phyloP scores from a whole-genome alignment of 2,329 filamentous ascomycete species.

The Arthrobotrys conoides region DNA sequence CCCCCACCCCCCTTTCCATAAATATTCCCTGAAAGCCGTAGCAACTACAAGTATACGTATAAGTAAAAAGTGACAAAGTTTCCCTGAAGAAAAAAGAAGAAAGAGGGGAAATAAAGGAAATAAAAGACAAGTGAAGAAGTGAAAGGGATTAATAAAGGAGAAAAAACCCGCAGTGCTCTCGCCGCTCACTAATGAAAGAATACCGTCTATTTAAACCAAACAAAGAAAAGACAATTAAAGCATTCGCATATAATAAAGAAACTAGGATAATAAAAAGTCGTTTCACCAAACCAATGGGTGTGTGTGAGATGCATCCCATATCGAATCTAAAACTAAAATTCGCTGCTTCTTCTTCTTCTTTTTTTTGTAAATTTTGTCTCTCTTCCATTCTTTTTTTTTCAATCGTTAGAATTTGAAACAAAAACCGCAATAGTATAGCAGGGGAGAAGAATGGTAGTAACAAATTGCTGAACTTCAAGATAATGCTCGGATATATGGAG shows the following conservation, averaged over 20 bases:
- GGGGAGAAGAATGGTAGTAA: constrained; percentile 47
- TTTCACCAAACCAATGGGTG: constrained; percentile 33
- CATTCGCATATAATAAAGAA: constrained; percentile 28
- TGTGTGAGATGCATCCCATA: constrained; percentile 28
- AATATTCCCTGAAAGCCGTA: background rate
- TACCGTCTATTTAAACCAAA: constrained; percentile 55
- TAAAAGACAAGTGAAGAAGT: constrained; percentile 13
- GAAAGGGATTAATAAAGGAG: constrained; percentile 8
- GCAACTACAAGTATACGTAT: constrained; percentile 32
- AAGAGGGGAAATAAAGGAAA: background rate
- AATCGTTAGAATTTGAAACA: constrained; percentile 30
- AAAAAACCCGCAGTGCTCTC: constrained; percentile 54
- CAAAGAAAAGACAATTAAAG: constrained; percentile 26
- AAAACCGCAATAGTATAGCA: constrained; percentile 34
- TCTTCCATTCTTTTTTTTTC: constrained; percentile 25
- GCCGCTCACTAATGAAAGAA: constrained; percentile 61
- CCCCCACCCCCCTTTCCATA: background rate
- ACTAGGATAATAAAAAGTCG: constrained; percentile 12
- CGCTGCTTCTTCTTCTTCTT: constrained; percentile 52
- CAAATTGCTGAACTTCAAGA: constrained; percentile 28
- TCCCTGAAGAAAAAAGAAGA: background rate
- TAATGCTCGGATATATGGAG: constrained; percentile 43
- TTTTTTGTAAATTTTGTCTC: constrained; percentile 46
- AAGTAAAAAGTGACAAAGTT: constrained; percentile 20
- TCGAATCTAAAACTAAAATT: constrained; percentile 36